These are phyloP conservation scores for Pichia cephalocereana DNA, from an alignment of 805 yeast species.

Conservation along the genomic window DNA sequence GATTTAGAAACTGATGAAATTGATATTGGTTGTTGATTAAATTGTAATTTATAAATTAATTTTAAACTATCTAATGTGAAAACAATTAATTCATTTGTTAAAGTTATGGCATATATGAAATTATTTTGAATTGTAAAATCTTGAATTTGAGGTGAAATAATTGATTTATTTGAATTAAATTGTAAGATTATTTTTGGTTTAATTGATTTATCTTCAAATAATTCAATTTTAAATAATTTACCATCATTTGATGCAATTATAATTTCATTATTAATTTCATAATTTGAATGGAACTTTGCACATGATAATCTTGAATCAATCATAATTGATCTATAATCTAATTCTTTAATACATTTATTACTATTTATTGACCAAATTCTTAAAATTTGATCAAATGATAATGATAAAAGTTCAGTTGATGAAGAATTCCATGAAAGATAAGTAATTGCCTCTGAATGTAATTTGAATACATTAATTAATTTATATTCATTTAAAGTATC, in stretches of 20 bases:
- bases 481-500: conserved; percentile 44
- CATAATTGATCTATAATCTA: conserved; percentile 1
- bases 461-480: conserved; percentile 29
- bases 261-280: conserved; percentile 3
- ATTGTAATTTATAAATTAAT: conserved; percentile 4
- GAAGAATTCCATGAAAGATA: conserved; percentile 71
- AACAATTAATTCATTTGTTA: conserved; percentile 7
- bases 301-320: conserved; percentile 8
- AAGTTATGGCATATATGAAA: conserved; percentile 9
- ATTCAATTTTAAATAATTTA: conserved; percentile 5
- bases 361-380: conserved; percentile 30
- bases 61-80: conserved; percentile 8
- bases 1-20: conserved; percentile 5
- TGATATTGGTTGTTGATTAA: conserved; percentile 8
- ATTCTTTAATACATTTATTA: conserved; percentile 3
- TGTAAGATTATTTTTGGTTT: not conserved
- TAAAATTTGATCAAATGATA: conserved; percentile 64
- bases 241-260: conserved; percentile 12
- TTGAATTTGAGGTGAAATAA: conserved; percentile 10
- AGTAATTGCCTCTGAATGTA: conserved; percentile 46
- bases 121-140: conserved; percentile 9
- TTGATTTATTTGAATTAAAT: conserved; percentile 1
- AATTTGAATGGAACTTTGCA: conserved; percentile 8
- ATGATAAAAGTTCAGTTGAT: conserved; percentile 55
- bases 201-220: not conserved